phyloP scores from a whole-genome alignment of 306 rosid genomes.

The Prunus mongolica region DNA sequence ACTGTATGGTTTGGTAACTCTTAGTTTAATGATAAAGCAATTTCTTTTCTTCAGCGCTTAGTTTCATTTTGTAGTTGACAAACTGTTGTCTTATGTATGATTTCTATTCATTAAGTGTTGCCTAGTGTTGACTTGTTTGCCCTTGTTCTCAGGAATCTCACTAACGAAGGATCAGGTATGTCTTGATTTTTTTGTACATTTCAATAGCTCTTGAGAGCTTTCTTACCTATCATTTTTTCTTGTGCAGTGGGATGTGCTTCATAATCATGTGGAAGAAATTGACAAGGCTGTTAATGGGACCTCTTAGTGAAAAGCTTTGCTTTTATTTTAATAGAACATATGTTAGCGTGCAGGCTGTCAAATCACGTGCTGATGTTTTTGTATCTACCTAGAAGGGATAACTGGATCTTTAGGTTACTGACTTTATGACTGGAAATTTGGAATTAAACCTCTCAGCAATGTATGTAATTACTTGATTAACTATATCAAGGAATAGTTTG shows the following conservation, averaged over 20 bases:
- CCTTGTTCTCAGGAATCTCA: slow-evolving; percentile 72
- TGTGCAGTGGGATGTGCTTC: slow-evolving; percentile 85
- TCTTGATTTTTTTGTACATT: background rate
- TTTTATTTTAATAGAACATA: slow-evolving; percentile 6
- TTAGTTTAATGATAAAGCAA: background rate
- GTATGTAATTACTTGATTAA: background rate
- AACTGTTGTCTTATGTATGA: background rate
- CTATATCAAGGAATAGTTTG: background rate
- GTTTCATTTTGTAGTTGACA: background rate
- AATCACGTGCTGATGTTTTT: slow-evolving; percentile 6
- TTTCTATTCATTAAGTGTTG: background rate
- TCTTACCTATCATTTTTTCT: background rate
- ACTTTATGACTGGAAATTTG: background rate
- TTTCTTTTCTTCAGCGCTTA: background rate
- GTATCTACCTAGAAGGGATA: slow-evolving; percentile 6
- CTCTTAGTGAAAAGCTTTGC: slow-evolving; percentile 22
- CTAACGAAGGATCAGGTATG: slow-evolving; percentile 84
- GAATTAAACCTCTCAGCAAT: background rate
- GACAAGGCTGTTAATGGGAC: slow-evolving; percentile 62
- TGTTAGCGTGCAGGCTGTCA: slow-evolving; percentile 10
- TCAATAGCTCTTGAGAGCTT: background rate
- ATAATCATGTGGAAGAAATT: slow-evolving; percentile 63
- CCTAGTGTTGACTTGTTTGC: slow-evolving; percentile 22
- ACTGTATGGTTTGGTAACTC: background rate
- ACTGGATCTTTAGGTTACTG: background rate